Conservation (phyloP, 2,329 filamentous ascomycete species). For the Daldinia sp. region DNA sequence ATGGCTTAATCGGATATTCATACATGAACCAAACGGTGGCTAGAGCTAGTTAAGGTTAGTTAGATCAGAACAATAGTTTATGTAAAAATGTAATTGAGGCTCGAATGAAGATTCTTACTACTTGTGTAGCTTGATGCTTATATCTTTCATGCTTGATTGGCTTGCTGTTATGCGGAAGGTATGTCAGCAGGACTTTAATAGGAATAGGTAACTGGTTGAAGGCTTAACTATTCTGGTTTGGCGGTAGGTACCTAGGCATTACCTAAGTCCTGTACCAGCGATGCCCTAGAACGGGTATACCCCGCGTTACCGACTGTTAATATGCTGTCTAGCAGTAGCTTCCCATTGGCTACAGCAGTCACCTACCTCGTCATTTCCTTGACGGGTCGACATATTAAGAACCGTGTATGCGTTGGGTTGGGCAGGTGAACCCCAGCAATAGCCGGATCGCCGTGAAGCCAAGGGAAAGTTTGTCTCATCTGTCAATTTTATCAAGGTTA, state of each 20-base stretch:
- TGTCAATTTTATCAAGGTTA: constrained; percentile 18
- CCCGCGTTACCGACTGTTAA: constrained; percentile 26
- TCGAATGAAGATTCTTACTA: not conserved
- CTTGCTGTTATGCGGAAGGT: too few relatives aligned
- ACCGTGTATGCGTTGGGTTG: not conserved
- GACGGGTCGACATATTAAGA: not conserved
- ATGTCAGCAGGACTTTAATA: too few relatives aligned
- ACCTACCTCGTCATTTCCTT: constrained; percentile 26
- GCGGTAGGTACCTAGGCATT: too few relatives aligned
- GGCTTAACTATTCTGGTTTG: too few relatives aligned
- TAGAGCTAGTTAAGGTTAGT: constrained; percentile 1
- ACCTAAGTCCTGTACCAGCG: constrained; percentile 6
- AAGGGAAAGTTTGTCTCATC: constrained; percentile 4
- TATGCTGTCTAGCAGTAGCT: not conserved
- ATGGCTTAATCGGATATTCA: not conserved
- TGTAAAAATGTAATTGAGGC: constrained; percentile 4
- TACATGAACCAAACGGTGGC: constrained; percentile 5
- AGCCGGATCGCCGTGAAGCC: constrained; percentile 11
- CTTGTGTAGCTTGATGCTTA: not conserved
- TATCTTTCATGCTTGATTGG: too few relatives aligned
- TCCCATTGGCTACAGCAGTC: constrained; percentile 22
- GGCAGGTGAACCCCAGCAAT: constrained; percentile 4
- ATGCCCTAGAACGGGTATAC: constrained; percentile 16
- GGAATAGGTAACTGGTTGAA: too few relatives aligned
- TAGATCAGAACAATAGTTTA: not conserved